Evolutionary conservation across 371 early-diverging fungal species (phyloP).

Genomic region (Mortierella sp.): DNA sequence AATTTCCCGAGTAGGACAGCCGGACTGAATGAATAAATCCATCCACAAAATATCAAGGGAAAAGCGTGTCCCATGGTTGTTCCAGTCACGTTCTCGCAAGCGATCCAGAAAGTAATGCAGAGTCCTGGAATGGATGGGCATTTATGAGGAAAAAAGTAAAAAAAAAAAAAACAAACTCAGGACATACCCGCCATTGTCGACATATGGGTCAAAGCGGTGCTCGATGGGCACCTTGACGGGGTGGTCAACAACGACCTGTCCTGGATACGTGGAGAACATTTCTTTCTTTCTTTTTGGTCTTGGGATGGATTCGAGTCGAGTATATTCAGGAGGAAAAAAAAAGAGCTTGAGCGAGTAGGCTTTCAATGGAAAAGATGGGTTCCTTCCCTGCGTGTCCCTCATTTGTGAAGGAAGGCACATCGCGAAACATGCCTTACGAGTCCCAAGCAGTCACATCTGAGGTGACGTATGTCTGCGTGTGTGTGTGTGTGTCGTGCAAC

Average conservation of each 20-base stretch:
- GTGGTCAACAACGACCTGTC: slow-evolving; percentile 47
- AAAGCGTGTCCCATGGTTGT: neutral
- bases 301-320: neutral
- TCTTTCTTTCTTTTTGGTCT: neutral
- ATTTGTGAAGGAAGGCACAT: no score
- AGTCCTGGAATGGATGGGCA: neutral
- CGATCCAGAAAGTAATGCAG: neutral
- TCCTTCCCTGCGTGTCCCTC: no score
- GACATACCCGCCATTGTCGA: slow-evolving; percentile 80
- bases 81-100: neutral
- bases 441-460: slow-evolving; percentile 21
- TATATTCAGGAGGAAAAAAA: neutral
- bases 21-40: no score
- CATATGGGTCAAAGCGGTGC: slow-evolving; percentile 82
- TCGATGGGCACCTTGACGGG: slow-evolving; percentile 61
- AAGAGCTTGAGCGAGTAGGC: neutral
- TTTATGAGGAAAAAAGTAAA: neutral
- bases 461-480: slow-evolving; percentile 45
- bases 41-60: no score
- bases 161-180: no score
- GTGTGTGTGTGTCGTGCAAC: slow-evolving; percentile 8
- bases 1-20: neutral
- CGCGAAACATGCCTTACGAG: slow-evolving; percentile 29
- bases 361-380: no score
- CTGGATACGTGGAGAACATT: slow-evolving; percentile 47